phyloP scores from a whole-genome alignment of 768 basidiomycete species.

The Brasilioporus rufonigricans region DNA sequence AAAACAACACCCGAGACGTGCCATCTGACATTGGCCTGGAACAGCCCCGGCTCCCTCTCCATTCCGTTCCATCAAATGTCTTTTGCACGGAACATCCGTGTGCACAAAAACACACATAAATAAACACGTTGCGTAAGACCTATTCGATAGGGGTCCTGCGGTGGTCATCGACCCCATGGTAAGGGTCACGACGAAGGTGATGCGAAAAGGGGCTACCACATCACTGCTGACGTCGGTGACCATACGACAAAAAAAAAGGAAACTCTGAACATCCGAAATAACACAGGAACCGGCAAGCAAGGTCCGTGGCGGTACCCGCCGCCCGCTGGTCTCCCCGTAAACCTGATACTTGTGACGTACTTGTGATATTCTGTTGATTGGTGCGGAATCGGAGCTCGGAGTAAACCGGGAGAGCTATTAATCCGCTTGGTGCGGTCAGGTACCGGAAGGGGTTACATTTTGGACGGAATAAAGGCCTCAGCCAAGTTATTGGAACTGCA shows the following conservation, averaged over 20 bases:
- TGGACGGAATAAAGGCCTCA: background rate
- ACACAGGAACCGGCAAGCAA: too few relatives aligned
- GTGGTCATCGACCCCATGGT: too few relatives aligned
- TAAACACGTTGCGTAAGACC: too few relatives aligned
- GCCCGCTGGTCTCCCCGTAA: background rate
- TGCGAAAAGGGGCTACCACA: too few relatives aligned
- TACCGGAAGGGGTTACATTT: background rate
- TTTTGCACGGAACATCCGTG: too few relatives aligned
- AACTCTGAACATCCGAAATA: too few relatives aligned
- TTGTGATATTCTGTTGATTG: background rate
- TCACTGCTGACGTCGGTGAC: too few relatives aligned
- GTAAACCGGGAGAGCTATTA: slow-evolving; percentile 15
- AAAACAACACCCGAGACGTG: slow-evolving; percentile 1
- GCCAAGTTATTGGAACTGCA: background rate
- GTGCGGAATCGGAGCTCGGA: slow-evolving; percentile 12
- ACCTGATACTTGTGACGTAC: background rate
- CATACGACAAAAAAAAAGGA: too few relatives aligned
- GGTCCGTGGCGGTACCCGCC: too few relatives aligned
- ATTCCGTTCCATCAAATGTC: slow-evolving; percentile 2
- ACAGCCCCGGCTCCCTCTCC: background rate
- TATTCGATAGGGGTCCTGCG: too few relatives aligned
- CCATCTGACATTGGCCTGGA: background rate
- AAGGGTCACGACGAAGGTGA: too few relatives aligned
- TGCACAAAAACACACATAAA: too few relatives aligned
- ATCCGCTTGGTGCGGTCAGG: background rate